Conservation (phyloP, 2,329 filamentous ascomycete species). For the Calonectria henricotiae region DNA sequence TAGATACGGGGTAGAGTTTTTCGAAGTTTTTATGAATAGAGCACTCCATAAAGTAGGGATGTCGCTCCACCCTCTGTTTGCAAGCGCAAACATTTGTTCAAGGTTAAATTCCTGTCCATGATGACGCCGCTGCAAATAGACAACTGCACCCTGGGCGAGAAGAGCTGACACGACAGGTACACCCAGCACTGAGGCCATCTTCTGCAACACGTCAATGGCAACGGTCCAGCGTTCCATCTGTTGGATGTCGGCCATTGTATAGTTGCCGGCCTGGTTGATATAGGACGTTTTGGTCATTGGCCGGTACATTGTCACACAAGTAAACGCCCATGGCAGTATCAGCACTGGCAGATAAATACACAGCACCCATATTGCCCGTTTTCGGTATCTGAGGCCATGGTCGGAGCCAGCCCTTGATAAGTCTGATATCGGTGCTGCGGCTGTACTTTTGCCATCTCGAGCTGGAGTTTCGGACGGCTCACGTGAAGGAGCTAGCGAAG, state of each 20-base stretch:
- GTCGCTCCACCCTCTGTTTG: slow-evolving; percentile 37
- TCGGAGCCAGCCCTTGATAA: background rate
- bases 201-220: background rate
- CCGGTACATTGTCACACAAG: slow-evolving; percentile 39
- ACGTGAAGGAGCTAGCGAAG: background rate
- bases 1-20: slow-evolving; percentile 16
- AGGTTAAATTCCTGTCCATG: slow-evolving; percentile 27
- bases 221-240: background rate
- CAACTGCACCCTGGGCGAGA: slow-evolving; percentile 37
- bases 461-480: background rate
- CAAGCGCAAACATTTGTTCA: slow-evolving; percentile 34
- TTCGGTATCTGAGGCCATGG: background rate
- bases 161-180: slow-evolving; percentile 40
- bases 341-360: background rate
- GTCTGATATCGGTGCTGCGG: background rate
- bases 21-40: background rate
- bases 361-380: background rate
- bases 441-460: background rate
- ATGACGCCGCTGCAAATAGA: slow-evolving; percentile 38
- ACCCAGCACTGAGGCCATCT: slow-evolving; percentile 20
- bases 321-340: slow-evolving; percentile 16
- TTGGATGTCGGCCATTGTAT: background rate
- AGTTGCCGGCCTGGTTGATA: slow-evolving; percentile 28
- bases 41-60: background rate
- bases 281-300: slow-evolving; percentile 35